Evolutionary conservation across 1,284 basidiomycete genomes (phyloP), one percentile per base, ranked within the genome.

Genomic region (Ustilago trichophora): DNA sequence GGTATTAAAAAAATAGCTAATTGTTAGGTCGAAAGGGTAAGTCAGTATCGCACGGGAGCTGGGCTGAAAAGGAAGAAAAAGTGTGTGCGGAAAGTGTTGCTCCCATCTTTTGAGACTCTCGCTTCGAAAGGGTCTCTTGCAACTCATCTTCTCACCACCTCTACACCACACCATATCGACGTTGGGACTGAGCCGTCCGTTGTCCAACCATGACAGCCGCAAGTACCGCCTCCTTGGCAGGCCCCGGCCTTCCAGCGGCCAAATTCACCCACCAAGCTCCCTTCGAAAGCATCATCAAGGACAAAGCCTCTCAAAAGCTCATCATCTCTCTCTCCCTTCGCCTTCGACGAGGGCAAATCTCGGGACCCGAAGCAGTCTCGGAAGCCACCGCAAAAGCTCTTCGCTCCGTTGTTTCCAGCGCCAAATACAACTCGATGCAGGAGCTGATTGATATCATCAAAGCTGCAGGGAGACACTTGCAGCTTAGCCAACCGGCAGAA

Each of bases 401-500:
- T 26, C 88, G 92, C 37, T 90, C 92, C 76, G 91, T 98, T 53
- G 89, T 98, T 9, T 88, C 92, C 6, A 89, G 89, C 71, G 91
- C 92, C 6, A 88, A 88, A 55, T 96, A 95, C 77, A 87, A 87
- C 31, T 91, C 90, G 66, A 90, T 98, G 73, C 90, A 92, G 43
- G 91, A 96, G 74, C 85, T 98, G 6, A 86, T 94, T 11, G 85
- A 85, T 31, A 87, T 92, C 59, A 90, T 98, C 73, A 89, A 91
- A 55, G 84, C 85, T 43, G 90, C 93, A 3, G 95, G 95, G 1
- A 85, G 87, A 67, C 86, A 87, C 63, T 83, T 98, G 37, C 89
- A 91, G 21, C 89, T 92, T 33, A 92, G 93, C 12, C 93, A 97
- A 78, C 92, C 93, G 10, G 45, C 51, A 93, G 95, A 98, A 81